phyloP scores from a whole-genome alignment of 805 yeast species.

The Grigorovia jiainica region DNA sequence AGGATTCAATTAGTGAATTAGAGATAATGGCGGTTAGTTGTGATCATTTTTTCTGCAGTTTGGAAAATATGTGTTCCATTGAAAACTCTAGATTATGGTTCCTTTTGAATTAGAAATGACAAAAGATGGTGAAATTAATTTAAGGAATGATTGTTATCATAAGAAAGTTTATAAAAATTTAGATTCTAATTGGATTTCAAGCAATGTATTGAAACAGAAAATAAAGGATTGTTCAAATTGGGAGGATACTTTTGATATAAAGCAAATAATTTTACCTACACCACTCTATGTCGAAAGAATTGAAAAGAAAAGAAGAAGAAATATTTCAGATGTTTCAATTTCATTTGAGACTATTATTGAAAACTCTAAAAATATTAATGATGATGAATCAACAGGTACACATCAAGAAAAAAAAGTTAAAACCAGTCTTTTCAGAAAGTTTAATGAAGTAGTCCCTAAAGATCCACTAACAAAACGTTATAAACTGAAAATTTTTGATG shows the following conservation, averaged over 20 bases:
- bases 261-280: conserved; percentile 9
- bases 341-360: conserved; percentile 12
- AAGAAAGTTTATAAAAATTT: conserved; percentile 17
- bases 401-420: too few species aligned
- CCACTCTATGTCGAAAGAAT: not conserved
- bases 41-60: conserved; percentile 15
- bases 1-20: conserved; percentile 11
- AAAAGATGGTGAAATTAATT: conserved; percentile 13
- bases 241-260: conserved; percentile 4
- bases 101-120: conserved; percentile 27
- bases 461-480: conserved; percentile 13
- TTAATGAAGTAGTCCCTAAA: conserved; percentile 10
- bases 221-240: not conserved
- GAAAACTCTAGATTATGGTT: conserved; percentile 19
- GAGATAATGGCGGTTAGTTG: conserved; percentile 10
- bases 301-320: not conserved
- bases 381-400: not conserved
- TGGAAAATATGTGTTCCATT: conserved; percentile 8
- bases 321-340: conserved; percentile 5
- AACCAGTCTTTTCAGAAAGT: too few species aligned
- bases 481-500: conserved; percentile 14
- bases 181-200: conserved; percentile 15
- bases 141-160: conserved; percentile 23
- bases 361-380: not conserved
- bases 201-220: conserved; percentile 7